Percentiles rank a stretch among this genome's conserved stretches.
phyloP scores from a whole-genome alignment of 1,139 yeast genomes.

The Saccharomyces uvarum region DNA sequence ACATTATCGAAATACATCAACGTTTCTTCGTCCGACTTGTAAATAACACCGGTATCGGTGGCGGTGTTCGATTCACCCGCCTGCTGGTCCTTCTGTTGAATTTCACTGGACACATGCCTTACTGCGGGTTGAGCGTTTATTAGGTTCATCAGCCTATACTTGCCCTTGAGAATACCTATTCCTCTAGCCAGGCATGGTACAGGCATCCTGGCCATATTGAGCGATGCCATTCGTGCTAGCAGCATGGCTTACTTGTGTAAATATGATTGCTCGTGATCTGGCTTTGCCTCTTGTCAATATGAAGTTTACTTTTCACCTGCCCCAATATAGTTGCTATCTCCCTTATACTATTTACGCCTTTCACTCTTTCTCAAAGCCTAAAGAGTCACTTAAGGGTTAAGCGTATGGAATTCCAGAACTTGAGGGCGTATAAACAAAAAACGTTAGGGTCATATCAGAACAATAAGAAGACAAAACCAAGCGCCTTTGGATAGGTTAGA shows the following conservation, averaged over 20 bases:
- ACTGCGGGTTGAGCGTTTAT: slow-evolving; percentile 3
- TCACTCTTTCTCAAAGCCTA: background rate
- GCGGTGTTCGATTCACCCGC: slow-evolving; percentile 46
- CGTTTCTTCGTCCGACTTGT: slow-evolving; percentile 45
- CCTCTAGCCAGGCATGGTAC: slow-evolving; percentile 1
- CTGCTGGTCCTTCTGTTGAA: slow-evolving; percentile 37
- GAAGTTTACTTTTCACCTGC: background rate
- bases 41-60: slow-evolving; percentile 53
- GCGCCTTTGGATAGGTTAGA: too few species aligned
- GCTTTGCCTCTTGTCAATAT: background rate
- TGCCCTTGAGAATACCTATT: background rate
- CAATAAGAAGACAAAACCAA: too few species aligned
- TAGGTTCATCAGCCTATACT: background rate
- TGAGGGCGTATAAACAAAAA: too few species aligned
- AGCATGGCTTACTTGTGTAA: background rate
- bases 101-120: slow-evolving; percentile 34
- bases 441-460: too few species aligned
- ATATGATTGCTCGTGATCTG: background rate
- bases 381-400: background rate
- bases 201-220: background rate
- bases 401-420: background rate
- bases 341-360: background rate
- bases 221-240: background rate
- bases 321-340: background rate
- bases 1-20: slow-evolving; percentile 49